Conservation (phyloP, 768 basidiomycete species). For the Megacollybia marginata region DNA sequence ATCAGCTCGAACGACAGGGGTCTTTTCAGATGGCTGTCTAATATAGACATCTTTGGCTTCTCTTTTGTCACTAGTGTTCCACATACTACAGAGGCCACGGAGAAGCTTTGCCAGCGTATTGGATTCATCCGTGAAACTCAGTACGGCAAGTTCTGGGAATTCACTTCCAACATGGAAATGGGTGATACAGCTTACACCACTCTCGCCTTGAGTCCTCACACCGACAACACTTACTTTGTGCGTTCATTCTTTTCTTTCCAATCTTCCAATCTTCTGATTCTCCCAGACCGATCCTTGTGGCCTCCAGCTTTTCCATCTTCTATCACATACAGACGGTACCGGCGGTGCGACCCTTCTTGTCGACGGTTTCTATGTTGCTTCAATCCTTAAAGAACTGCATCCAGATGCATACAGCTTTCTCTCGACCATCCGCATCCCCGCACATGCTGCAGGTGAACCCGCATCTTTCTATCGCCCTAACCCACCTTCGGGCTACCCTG, state of each 20-base stretch:
- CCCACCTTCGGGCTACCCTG: slow-evolving; percentile 58
- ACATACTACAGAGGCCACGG: slow-evolving; percentile 74
- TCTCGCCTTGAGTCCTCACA: slow-evolving; percentile 79
- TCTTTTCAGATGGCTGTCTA: slow-evolving; percentile 73
- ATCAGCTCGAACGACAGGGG: slow-evolving; percentile 62
- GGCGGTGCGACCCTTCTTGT: slow-evolving; percentile 91
- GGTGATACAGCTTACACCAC: slow-evolving; percentile 95
- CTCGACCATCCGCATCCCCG: slow-evolving; percentile 59
- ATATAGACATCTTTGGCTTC: slow-evolving; percentile 82
- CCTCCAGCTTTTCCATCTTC: slow-evolving; percentile 92
- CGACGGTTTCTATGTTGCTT: slow-evolving; percentile 91
- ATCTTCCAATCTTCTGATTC: slow-evolving; percentile 1
- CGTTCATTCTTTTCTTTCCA: slow-evolving; percentile 12
- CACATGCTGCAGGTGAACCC: slow-evolving; percentile 84
- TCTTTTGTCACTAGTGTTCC: slow-evolving; percentile 82
- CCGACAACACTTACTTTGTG: slow-evolving; percentile 63
- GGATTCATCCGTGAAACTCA: slow-evolving; percentile 85
- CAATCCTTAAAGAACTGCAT: slow-evolving; percentile 63
- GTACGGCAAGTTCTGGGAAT: slow-evolving; percentile 95
- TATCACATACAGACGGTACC: slow-evolving; percentile 71
- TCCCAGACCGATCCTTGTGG: slow-evolving; percentile 85
- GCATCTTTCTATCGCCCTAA: slow-evolving; percentile 47
- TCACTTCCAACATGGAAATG: slow-evolving; percentile 83
- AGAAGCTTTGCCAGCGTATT: slow-evolving; percentile 67
- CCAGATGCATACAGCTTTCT: slow-evolving; percentile 68